Evolutionary conservation across 306 rosid genomes (phyloP).

Genomic region (Begonia masoniana): DNA sequence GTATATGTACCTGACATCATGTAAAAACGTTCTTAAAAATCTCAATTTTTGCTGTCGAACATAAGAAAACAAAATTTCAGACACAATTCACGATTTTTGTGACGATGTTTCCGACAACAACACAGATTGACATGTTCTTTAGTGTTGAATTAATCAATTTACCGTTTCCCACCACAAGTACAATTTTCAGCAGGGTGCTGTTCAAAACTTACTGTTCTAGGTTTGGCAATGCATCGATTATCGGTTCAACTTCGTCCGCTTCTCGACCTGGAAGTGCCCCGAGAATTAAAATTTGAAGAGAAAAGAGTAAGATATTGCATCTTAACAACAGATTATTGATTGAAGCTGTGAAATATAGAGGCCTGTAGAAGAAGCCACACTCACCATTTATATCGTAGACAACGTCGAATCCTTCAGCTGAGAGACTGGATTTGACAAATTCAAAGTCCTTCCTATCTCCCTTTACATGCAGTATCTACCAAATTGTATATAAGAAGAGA

Average conservation of each 20-base stretch:
- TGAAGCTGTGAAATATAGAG: slow-evolving; percentile 1
- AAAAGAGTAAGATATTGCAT: too few relatives aligned
- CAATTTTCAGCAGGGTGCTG: background rate
- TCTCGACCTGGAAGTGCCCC: too few relatives aligned
- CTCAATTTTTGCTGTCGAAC: background rate
- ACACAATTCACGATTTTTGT: background rate
- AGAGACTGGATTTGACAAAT: slow-evolving; percentile 78
- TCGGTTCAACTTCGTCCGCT: too few relatives aligned
- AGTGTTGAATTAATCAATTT: too few relatives aligned
- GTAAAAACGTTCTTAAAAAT: background rate
- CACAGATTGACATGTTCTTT: too few relatives aligned
- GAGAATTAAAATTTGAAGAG: too few relatives aligned
- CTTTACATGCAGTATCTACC: slow-evolving; percentile 80
- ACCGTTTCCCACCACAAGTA: too few relatives aligned
- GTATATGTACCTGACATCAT: slow-evolving; percentile 74
- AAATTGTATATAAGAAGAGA: slow-evolving; percentile 6
- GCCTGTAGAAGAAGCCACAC: slow-evolving; percentile 7
- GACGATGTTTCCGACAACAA: too few relatives aligned
- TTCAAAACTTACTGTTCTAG: slow-evolving; percentile 63
- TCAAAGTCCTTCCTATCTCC: slow-evolving; percentile 88
- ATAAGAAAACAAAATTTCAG: background rate
- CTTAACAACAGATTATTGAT: slow-evolving; percentile 1
- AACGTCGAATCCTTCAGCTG: slow-evolving; percentile 76
- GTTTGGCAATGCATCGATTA: too few relatives aligned
- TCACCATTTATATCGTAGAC: slow-evolving; percentile 91